Base-by-base conservation (phyloP, 2,329 filamentous ascomycete species). In the Lachnum nothofagi region DNA sequence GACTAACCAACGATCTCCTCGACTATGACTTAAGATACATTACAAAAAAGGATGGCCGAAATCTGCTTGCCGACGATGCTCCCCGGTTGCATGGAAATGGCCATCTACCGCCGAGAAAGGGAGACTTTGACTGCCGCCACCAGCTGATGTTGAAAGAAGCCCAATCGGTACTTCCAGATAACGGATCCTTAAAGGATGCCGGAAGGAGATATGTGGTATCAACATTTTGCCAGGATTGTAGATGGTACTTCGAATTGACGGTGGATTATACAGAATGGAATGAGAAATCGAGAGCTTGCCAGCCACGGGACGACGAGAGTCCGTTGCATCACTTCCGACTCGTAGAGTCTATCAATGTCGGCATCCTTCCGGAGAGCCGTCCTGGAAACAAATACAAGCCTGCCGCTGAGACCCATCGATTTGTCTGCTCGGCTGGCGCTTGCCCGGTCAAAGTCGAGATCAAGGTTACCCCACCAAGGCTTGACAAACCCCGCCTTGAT, bases 241-340 rank as follows among this genome's bases (percentile, higher is more conserved):
- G 79, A 44, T 73, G 74, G 60, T 83, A 87, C 65, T 68, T 85
- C 37, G 74, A 81, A 55, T 62, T 87, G 19, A 67, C 68, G 9
- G 71, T 83, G 27, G 72, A 76, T 51, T 79, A 77, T 56, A 69
- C 68, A 10, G 63, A 69, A n/a, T 64, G 62, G 40, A 65, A 65
- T 25, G 65, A 61, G 42, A 61, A 63, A 17, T 48, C 52, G 46
- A 48, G 43, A 17, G 54, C 60, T 14, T 64, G 60, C 43, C 53
- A 52, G 24, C 67, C 72, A 17, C 44, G 47, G 5, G 79, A 70
- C 45, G 52, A 60, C 9, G 66, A 73, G 1, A 74, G 71, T 53
- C 78, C 79, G 24, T 64, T 86, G 4, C 84, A 88, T 63, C 83
- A 87, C 63, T 74, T 85, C 49, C 57, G 52, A n/a, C 50, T 58